Base-by-base conservation (phyloP, 371 early-diverging fungal genomes). In the Mucor lusitanicus region DNA sequence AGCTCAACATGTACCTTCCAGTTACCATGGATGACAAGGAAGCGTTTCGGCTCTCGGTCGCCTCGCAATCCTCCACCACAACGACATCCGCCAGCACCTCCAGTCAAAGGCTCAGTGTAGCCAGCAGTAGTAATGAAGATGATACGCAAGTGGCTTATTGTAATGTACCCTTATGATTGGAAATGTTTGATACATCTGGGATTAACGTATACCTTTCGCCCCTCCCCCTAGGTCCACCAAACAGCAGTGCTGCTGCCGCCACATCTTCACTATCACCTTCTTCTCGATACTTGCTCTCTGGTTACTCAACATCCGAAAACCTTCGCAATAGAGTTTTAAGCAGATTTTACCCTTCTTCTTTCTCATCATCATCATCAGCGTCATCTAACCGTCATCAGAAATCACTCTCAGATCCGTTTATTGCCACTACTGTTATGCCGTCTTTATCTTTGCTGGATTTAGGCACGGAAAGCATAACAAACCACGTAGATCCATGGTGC, bases 311-410 rank as follows among this genome's bases (percentile, higher is more conserved):
- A 33, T 73, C 80, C 19, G 74, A 73, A 59, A 69, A 61, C 19
- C 66, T 75, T 21, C 70, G 78, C 54, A 74, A 73, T 59, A 78
- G 74, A 55, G 70, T 78, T 53, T 58, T 81, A n/a, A 69, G 65
- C 57, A 70, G 74, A 56, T 75, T 81, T 33, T 64, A 67, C 53
- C 69, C 80, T 53, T 55, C 35, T 37, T 58, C 62, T 11, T 39
- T 55, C 56, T 32, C 75, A 46, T 50, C 50, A 23, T 50, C 50
- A 23, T 25, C 19, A 23, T 27, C 37, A 37, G 48, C 65, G 50
- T 65, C 60, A 40, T 33, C 33, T 28, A 42, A 44, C 44, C 56
- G 76, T 40, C 72, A 69, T 23, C 40, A 72, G 11, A 73, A 75
- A 71, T 50, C 76, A 28, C 44, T 73, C n/a, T 73, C 79, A 32